Conservation (phyloP, 2,329 filamentous ascomycete species). For the Paraconiothyrium sp. region DNA sequence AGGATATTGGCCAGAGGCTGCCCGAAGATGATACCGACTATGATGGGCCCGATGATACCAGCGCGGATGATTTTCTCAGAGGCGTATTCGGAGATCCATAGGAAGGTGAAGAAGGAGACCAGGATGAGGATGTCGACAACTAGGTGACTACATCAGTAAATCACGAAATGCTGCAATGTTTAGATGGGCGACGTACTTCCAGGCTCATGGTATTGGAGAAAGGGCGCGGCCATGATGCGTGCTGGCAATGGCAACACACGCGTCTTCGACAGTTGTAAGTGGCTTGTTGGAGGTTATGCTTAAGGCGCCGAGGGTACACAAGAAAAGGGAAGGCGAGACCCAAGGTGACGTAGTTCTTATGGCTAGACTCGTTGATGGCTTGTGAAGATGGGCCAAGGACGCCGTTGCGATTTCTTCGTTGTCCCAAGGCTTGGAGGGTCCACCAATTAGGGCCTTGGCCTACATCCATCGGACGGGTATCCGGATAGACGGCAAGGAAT, state of each 20-base stretch:
- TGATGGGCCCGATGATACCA: not conserved
- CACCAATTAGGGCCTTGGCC: not conserved
- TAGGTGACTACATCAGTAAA: slow-evolving; percentile 9
- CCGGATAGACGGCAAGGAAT: not conserved
- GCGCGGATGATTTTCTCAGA: slow-evolving; percentile 20
- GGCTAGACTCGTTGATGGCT: not conserved
- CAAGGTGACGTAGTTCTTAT: not conserved
- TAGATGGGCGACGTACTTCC: not conserved
- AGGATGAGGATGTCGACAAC: slow-evolving; percentile 20
- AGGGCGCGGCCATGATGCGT: not conserved
- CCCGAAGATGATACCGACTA: slow-evolving; percentile 5
- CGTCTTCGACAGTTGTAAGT: not conserved
- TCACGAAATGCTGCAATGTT: not conserved
- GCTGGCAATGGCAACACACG: not conserved
- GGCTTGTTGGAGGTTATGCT: not conserved
- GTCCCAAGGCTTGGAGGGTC: not conserved
- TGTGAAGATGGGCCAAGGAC: not conserved
- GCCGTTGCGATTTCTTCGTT: not conserved
- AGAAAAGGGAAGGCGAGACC: not conserved
- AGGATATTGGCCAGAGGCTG: slow-evolving; percentile 22
- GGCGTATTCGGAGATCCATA: slow-evolving; percentile 24
- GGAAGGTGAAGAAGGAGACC: slow-evolving; percentile 24
- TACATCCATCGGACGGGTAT: not conserved
- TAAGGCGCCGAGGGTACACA: not conserved
- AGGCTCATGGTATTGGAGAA: slow-evolving; percentile 8